Conservation (phyloP, 2,329 filamentous ascomycete species). For the Phialocephala subalpina region DNA sequence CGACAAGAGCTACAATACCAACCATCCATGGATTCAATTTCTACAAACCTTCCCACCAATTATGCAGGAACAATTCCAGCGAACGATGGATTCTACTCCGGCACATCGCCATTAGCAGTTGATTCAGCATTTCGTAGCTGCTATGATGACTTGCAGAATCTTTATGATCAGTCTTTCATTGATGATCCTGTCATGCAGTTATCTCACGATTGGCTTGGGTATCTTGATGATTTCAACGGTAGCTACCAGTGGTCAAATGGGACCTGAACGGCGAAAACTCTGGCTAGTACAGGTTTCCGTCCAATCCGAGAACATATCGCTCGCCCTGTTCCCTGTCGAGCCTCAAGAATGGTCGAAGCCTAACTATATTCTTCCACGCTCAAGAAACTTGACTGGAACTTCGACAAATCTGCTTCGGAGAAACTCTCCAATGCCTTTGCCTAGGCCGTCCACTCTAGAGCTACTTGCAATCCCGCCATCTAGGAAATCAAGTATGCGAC, state of each 20-base stretch:
- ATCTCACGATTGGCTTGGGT: conserved; percentile 45
- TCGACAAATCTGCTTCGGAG: conserved; percentile 26
- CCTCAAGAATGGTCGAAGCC: background rate
- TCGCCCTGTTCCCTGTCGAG: background rate
- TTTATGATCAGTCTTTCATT: conserved; percentile 67
- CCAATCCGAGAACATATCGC: background rate
- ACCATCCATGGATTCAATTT: background rate
- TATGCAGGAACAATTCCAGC: background rate
- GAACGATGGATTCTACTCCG: conserved; percentile 1
- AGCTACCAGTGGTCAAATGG: background rate
- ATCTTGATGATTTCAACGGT: conserved; percentile 19
- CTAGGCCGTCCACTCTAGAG: conserved; percentile 23
- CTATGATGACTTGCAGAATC: conserved; percentile 60
- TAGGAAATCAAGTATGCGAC: conserved; percentile 28
- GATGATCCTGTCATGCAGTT: conserved; percentile 68
- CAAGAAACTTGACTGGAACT: conserved; percentile 25
- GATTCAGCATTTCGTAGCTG: conserved; percentile 50
- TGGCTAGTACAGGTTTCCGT: background rate
- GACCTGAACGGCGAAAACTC: background rate
- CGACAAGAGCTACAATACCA: background rate
- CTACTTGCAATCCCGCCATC: conserved; percentile 25
- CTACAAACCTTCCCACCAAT: background rate
- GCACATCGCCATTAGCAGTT: conserved; percentile 43
- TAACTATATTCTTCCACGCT: conserved; percentile 22
- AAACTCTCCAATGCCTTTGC: conserved; percentile 29